Evolutionary conservation across 2,329 filamentous ascomycete genomes (phyloP), one percentile per base, ranked within the genome.

Genomic region (Phaeosphaeriaceae sp.): DNA sequence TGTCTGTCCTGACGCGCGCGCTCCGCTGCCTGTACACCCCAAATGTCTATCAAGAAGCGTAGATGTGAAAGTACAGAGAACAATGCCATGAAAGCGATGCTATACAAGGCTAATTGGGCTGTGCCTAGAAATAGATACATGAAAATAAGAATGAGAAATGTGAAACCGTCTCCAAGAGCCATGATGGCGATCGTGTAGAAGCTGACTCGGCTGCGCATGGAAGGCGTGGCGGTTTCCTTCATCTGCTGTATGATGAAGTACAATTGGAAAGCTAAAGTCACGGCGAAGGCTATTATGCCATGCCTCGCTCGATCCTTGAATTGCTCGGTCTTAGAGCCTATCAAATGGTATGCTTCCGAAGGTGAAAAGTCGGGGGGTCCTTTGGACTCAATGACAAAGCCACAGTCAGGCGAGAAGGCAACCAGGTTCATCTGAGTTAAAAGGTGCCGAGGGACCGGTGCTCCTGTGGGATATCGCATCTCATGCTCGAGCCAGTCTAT

Each of bases 1-100:
- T 80, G 76, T 52, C 79, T 69, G 44, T 78, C 75, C 48, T 70
- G 66, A 38, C 74, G 68, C 37, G 70, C 71, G 16, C 75, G 69
- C 52, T 81, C 79, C 3, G 80, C 79, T 18, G 76, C 81, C 63
- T 87, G 85, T 2, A 86, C 81, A 16, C 79, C 78, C 84, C 84
- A 87, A n/a, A 87, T 84, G 44, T 87, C 84, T 75, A 86, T 83
- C 62, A 87, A 74, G 57, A 87, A 87, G 43, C 83, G 81, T 74
- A 87, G 84, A 26, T 84, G 83, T 47, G 86, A 82, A 48, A 81
- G 81, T 18, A 86, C 82, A 13, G 81, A 83, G 40, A 86, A 77
- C 54, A 86, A 81, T 1, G 82, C 78, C 15, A 87, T 67, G 62
- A 86, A 87, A 2, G 81, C 81, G 20, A 80, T 78, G 2, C 78